Conservation (phyloP, 2,329 filamentous ascomycete species). For the Diaporthe eres region DNA sequence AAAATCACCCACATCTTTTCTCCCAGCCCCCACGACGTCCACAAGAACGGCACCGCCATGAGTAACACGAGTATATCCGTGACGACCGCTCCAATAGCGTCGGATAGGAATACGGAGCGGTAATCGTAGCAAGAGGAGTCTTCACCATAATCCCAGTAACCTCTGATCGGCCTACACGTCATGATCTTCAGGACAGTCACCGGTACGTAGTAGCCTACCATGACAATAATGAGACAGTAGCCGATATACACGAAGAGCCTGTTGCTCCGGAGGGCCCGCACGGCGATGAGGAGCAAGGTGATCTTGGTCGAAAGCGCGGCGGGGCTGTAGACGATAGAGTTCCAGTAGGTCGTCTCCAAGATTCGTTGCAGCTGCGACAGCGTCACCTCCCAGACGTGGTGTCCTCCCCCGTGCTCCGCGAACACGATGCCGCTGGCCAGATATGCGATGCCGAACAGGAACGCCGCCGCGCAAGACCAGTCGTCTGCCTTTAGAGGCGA, state of each 20-base stretch:
- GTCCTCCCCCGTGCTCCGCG: background rate
- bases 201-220: background rate
- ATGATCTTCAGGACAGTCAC: constrained; percentile 7
- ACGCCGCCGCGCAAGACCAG: background rate
- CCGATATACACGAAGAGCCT: background rate
- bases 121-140: constrained; percentile 3
- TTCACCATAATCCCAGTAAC: background rate
- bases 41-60: background rate
- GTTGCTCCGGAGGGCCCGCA: background rate
- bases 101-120: background rate
- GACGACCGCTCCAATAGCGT: background rate
- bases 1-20: background rate
- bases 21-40: background rate
- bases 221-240: constrained; percentile 1
- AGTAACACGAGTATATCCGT: background rate
- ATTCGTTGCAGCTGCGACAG: background rate
- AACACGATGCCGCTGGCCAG: background rate
- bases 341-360: constrained; percentile 13
- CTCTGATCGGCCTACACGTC: background rate
- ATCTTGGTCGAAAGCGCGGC: background rate
- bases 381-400: constrained; percentile 6
- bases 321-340: background rate
- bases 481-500: background rate
- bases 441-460: constrained; percentile 6
- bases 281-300: background rate